These are phyloP conservation scores for Solanum pennellii DNA, from an alignment of 257 asterid genomes.

Conservation along the genomic window DNA sequence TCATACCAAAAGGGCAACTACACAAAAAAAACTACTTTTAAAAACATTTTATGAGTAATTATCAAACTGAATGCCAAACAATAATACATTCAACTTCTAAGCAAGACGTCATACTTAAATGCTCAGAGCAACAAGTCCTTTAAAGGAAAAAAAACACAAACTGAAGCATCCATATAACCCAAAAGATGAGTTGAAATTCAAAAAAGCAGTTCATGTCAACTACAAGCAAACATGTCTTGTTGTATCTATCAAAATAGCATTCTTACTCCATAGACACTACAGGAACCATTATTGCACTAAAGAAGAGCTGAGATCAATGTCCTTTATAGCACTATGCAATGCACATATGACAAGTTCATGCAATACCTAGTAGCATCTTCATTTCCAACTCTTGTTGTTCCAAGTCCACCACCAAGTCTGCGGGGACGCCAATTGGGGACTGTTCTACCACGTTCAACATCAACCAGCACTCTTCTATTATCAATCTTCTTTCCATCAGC, in stretches of 20 bases:
- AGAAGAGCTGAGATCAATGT: not conserved
- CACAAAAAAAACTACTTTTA: not conserved
- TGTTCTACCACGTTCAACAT: constrained; percentile 99
- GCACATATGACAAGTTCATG: constrained; percentile 38
- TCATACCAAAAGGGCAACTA: not conserved
- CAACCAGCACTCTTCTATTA: constrained; percentile 92
- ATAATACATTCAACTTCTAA: not conserved
- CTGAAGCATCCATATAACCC: not conserved
- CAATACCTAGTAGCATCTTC: constrained; percentile 54
- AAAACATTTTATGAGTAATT: not conserved
- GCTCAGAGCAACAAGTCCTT: not conserved
- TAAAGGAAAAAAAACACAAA: not conserved
- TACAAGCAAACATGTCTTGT: not conserved
- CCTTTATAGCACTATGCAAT: not conserved
- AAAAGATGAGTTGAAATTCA: not conserved
- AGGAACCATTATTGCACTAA: not conserved
- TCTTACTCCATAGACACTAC: not conserved
- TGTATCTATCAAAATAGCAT: not conserved
- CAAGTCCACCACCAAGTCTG: constrained; percentile 98
- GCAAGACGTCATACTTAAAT: not conserved
- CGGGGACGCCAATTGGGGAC: constrained; percentile 99
- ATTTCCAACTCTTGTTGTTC: constrained; percentile 86
- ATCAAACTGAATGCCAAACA: not conserved
- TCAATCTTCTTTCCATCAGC: constrained; percentile 98
- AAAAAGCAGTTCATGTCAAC: not conserved